Evolutionary conservation across 345 rosid species (phyloP).

Genomic region (Garcia nutans): DNA sequence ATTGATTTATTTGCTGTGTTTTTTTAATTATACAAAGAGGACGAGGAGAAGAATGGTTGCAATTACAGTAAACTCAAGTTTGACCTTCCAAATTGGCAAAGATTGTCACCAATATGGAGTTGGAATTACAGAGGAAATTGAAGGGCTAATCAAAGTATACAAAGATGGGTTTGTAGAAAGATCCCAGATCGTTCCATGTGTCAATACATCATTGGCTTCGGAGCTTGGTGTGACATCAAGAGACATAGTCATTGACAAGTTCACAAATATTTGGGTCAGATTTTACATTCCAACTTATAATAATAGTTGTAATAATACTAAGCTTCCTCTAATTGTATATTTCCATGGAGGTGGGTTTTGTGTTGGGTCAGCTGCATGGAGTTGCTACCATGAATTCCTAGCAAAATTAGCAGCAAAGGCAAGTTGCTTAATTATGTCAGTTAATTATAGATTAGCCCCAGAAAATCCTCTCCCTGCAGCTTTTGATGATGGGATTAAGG

Average conservation of each 20-base stretch:
- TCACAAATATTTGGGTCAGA: constrained; percentile 62
- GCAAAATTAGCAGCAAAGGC: constrained; percentile 19
- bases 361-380: constrained; percentile 31
- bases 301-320: constrained; percentile 6
- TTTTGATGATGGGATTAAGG: constrained; percentile 36
- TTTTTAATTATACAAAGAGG: neutral
- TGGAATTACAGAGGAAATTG: constrained; percentile 47
- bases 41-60: constrained; percentile 44
- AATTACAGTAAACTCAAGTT: constrained; percentile 31
- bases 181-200: constrained; percentile 46
- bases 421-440: constrained; percentile 25
- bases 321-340: constrained; percentile 26
- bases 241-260: constrained; percentile 51
- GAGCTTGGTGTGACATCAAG: constrained; percentile 48
- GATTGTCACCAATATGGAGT: constrained; percentile 42
- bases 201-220: constrained; percentile 35
- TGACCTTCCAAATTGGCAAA: constrained; percentile 30
- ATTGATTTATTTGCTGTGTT: neutral
- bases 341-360: constrained; percentile 35
- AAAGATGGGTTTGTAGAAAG: constrained; percentile 71
- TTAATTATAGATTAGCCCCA: constrained; percentile 31
- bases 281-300: constrained; percentile 50
- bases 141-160: constrained; percentile 62
- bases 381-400: constrained; percentile 27
- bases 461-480: constrained; percentile 32